Evolutionary conservation across 257 asterid genomes (phyloP), one percentile per base, ranked within the genome.

Genomic region (Rehmannia glutinosa): DNA sequence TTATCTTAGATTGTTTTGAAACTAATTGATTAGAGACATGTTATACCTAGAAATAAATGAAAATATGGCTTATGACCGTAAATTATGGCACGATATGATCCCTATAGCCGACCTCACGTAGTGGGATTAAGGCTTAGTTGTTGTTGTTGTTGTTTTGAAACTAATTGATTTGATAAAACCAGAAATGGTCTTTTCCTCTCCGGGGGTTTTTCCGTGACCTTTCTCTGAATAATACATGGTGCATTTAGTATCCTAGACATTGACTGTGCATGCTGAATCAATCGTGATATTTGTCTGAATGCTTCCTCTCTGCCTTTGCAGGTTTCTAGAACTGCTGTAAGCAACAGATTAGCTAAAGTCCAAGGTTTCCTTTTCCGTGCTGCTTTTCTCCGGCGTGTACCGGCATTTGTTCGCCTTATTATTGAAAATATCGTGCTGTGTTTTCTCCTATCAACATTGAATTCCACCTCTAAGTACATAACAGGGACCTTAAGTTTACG

Each of bases 321-420:
- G 99, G 96, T 91, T 38, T 80, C 81, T 71, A 90, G 97, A 71
- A 82, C 97, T 71, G 87, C 91, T 72, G 89, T 88, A 55, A 94
- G 99, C 89, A 94, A 91, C 79, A 86, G 99, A 87, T 76, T 94
- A 63, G 99, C 99, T 63, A 91, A 90, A 83, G 99, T 94, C 50
- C 99, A 94, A 80, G 99, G 99, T 33, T 88, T 91, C 83, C 93
- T 94, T 74, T 94, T 94, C 78, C 99, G 99, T 69, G 71, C 97
- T 58, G 99, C 96, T 49, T 94, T 94, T 78, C 97, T 94, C 62
- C 95, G 97, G 35, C 99, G 99, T 20, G 95, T 91, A 60, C 99
- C 97, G 2, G 75, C 81, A 41, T 94, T 94, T 84, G 56, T 88
- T 64, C 97, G 95, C 39, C 97, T 94, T 79, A 94, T 94, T 69